Evolutionary conservation across 2,329 filamentous ascomycete species (phyloP).

Genomic region (Thermoascus crustaceus): DNA sequence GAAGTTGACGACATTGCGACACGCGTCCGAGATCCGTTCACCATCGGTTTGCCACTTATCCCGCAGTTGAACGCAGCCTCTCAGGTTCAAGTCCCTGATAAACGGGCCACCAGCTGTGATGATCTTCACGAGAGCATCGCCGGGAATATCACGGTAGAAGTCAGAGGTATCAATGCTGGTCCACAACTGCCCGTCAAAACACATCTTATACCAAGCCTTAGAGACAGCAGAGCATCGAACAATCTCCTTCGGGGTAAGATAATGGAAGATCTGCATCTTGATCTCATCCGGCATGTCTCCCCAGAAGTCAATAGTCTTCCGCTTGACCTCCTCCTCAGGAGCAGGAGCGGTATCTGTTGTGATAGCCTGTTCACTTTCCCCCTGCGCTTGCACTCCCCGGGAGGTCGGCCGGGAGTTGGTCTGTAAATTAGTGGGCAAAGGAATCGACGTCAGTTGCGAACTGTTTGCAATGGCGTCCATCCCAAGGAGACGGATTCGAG

Average conservation of each 20-base stretch:
- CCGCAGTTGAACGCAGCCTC: slow-evolving; percentile 82
- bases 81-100: slow-evolving; percentile 78
- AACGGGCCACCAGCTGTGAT: slow-evolving; percentile 82
- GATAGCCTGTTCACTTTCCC: slow-evolving; percentile 16
- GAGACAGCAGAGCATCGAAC: slow-evolving; percentile 70
- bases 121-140: slow-evolving; percentile 73
- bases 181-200: slow-evolving; percentile 95
- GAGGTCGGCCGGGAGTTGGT: slow-evolving; percentile 42
- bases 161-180: slow-evolving; percentile 71
- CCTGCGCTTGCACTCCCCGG: slow-evolving; percentile 25
- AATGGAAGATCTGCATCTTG: slow-evolving; percentile 66
- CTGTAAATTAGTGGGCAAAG: slow-evolving; percentile 57
- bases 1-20: slow-evolving; percentile 77
- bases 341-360: too few species aligned
- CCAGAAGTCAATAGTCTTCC: slow-evolving; percentile 58
- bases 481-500: slow-evolving; percentile 49
- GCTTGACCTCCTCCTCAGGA: slow-evolving; percentile 33
- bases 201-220: slow-evolving; percentile 69
- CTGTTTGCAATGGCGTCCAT: slow-evolving; percentile 36
- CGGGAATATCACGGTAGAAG: slow-evolving; percentile 82
- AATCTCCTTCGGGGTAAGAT: slow-evolving; percentile 70
- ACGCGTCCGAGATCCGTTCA: slow-evolving; percentile 63
- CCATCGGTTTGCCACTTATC: slow-evolving; percentile 70
- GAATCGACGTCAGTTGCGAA: slow-evolving; percentile 43
- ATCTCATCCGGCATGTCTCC: slow-evolving; percentile 73